Evolutionary conservation across 169 alveolate species (phyloP), one percentile per base, ranked within the genome.

Genomic region (Blepharisma undulans): DNA sequence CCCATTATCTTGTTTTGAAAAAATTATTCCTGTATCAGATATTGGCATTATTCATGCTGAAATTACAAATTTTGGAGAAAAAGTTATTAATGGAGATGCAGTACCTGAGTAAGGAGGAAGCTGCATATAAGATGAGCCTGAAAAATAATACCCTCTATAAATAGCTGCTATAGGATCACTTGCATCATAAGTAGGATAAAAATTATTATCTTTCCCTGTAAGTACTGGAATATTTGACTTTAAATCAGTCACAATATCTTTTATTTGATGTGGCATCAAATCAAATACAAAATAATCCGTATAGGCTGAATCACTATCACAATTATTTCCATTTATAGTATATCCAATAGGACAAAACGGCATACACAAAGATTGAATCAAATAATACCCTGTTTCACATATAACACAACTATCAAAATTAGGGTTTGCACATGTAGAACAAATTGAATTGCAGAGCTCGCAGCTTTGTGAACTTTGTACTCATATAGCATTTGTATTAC

Each of bases 261-360:
- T 60, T 7, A 82, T 82, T 22, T 60, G 76, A 14, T 25, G 30
- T 22, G 60, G 36, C 25, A 22, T 60, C 32, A 82, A 22, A 22
- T 59, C 8, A 30, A 82, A 59, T 0, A 82, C 89, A n/a, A 82
- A 32, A 29, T 1, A 27, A 78, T 32, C 30, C 1, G 86, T 78
- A 25, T 22, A 22, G 18, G 36, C 33, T 22, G 80, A 74, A 74
- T 74, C 48, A 29, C 86, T 36, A 30, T 33, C 36, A 59, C 89
- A 82, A 6, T 16, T 22, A 22, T 27, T 4, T 33, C 61, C 30
- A 22, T 48, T 48, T 22, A 7, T 34, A 12, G 32, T 22, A 30
- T 32, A 82, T 1, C 89, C 89, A 30, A 33, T 82, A 19, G 89
- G 89, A 30, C 89, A 82, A 22, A 32, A 82, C 8, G 89, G 89